These are phyloP conservation scores for Globisporangium yorkense DNA, from an alignment of 352 stramenopile genomes.

Conservation along the genomic window DNA sequence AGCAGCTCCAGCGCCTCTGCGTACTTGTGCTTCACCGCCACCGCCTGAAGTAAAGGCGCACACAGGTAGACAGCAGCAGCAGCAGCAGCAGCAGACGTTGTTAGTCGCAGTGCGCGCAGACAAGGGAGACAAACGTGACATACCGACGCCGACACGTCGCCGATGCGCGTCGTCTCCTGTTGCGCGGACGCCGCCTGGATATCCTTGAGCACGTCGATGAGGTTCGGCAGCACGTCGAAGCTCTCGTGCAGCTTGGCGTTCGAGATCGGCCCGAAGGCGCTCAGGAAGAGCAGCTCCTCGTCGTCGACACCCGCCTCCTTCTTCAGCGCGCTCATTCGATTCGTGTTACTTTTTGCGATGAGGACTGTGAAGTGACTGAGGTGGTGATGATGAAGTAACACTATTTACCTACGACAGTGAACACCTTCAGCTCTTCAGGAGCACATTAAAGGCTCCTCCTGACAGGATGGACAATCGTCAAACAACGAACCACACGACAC, in stretches of 20 bases:
- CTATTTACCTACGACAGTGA: too few species aligned
- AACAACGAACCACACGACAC: not conserved
- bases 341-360: not conserved
- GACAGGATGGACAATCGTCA: not conserved
- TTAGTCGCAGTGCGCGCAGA: not conserved
- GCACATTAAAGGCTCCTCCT: not conserved
- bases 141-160: slow-evolving; percentile 78
- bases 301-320: slow-evolving; percentile 6
- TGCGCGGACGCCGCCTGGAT: slow-evolving; percentile 65
- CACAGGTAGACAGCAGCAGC: not conserved
- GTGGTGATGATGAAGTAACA: too few species aligned
- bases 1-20: slow-evolving; percentile 57
- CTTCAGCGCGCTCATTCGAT: slow-evolving; percentile 4
- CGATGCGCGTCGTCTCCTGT: slow-evolving; percentile 72
- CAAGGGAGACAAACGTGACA: not conserved
- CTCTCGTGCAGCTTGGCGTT: slow-evolving; percentile 72
- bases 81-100: too few species aligned
- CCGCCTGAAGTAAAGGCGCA: slow-evolving; percentile 30
- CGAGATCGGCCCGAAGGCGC: slow-evolving; percentile 40
- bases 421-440: too few species aligned
- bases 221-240: slow-evolving; percentile 74
- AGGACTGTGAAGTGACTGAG: too few species aligned
- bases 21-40: slow-evolving; percentile 77
- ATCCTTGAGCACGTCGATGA: slow-evolving; percentile 85
- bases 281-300: slow-evolving; percentile 29